Evolutionary conservation across 2,329 filamentous ascomycete genomes (phyloP).

Genomic region (Phaeophleospora eucalypticola): DNA sequence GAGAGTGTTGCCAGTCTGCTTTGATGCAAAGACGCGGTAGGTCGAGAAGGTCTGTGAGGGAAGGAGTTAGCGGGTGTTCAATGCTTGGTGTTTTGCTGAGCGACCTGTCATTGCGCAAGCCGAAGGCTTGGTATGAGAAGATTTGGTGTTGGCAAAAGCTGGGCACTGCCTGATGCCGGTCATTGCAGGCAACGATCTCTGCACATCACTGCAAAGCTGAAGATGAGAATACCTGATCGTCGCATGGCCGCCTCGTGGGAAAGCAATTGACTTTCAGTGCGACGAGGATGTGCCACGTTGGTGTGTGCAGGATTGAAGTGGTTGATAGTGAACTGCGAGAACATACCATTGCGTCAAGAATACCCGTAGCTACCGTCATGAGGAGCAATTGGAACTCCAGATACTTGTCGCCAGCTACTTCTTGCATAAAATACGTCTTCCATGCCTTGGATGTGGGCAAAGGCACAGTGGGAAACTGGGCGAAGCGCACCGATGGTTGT

Average conservation of each 20-base stretch:
- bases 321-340: too few species aligned
- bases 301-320: background rate
- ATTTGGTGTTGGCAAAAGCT: background rate
- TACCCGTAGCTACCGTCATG: conserved; percentile 28
- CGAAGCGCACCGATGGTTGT: background rate
- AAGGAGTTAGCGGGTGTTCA: background rate
- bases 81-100: background rate
- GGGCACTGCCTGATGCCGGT: background rate
- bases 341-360: conserved; percentile 23
- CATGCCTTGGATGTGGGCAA: conserved; percentile 16
- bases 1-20: conserved; percentile 36
- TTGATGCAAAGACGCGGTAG: conserved; percentile 28
- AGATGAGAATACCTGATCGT: too few species aligned
- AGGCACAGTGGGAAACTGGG: background rate
- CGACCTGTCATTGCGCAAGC: background rate
- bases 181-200: background rate
- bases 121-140: background rate
- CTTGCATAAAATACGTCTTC: conserved; percentile 26
- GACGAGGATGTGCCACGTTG: background rate
- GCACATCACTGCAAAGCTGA: too few species aligned
- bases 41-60: conserved; percentile 23
- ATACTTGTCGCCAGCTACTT: conserved; percentile 23
- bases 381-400: conserved; percentile 27
- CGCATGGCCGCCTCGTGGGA: background rate
- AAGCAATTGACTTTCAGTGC: background rate